Evolutionary conservation across 306 rosid species (phyloP), one percentile per base, ranked within the genome.

Genomic region (Begonia fuchsioides): DNA sequence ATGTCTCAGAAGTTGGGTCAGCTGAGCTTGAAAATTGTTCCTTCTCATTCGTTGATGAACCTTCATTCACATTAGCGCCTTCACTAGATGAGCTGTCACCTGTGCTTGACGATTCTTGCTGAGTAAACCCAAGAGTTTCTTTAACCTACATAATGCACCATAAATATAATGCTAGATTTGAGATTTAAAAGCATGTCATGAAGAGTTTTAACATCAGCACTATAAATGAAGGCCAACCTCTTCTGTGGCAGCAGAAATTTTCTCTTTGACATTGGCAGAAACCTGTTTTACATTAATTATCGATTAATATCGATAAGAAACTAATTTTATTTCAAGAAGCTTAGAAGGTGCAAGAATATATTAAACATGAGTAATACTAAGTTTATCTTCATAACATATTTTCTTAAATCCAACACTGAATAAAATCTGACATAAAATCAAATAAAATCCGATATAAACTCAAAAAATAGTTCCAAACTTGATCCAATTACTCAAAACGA

Each of bases 241-340:
- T 60, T 73, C 98, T 19, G 82, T 63, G 64, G 98, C 87, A 69
- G 77, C 76, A 11, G 92, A 71, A 54, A 90, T 63, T 76, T 79
- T 90, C 78, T 81, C 94, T 67, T 79, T 90, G 53, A 79, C 80
- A 66, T 76, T 73, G 56, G 71, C 49, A 52, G 98, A 90, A 61
- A 77, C 98, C 95, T 84, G 65, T 17, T 26, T n/a, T n/a, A 5
- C 7, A 26, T 26, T 26, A 26, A 26, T 26, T n/a, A 26, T 26
- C 35, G 7, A n/a, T 26, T 26, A 6, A 26, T 5, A 26, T 26
- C 35, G 5, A 26, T 26, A 2, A 26, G 7, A 26, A 26, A 26
- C 35, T 26, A 26, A 26, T 26, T n/a, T n/a, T 26, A 26, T 26
- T 26, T 2, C 5, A 26, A 8, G 8, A 26, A 26, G 7, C 35